Evolutionary conservation across 2,329 filamentous ascomycete genomes (phyloP), one percentile per base, ranked within the genome.

Genomic region (Amauroascus niger): DNA sequence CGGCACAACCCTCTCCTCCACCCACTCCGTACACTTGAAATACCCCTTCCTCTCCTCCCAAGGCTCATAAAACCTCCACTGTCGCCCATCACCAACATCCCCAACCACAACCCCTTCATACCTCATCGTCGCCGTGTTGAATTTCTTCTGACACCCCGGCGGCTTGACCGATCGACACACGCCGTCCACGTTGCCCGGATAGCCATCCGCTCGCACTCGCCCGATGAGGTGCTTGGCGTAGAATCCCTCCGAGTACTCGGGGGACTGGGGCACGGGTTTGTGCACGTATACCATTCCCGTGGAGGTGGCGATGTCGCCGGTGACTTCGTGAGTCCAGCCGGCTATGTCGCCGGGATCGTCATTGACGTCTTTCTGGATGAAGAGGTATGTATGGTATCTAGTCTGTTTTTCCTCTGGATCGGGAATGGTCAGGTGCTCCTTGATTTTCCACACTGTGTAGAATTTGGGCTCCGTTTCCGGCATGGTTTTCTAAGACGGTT

Each of bases 21-120:
- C 18, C 52, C 52, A 54, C 35, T 50, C 46, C 20, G 52, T 54
- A 54, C 52, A 54, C 32, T 54, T 54, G 18, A 54, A 54, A 46
- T 54, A 54, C 30, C 37, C 39, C 28, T 26, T 44, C 30, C 47
- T 22, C 47, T 49, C 52, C 40, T 54, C 52, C 33, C 52, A 37
- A 6, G 35, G 35, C 32, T 16, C 30, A 46, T 54, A 54, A 45
- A 54, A 54, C 26, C 52, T 50, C 52, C 52, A 52, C 18, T 22
- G 22, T 18, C 22, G 16, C 20, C 47, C 49, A 28, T 9, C 28
- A n/a, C 9, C 46, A 16, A 13, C 32, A 6, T 37, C 45, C 18
- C 24, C 46, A 18, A 40, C 22, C 32, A 37, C 32, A 18, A 26
- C 22, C 13, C 40, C 47, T 30, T 54, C 52, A 33, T 50, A 54